Conservation (phyloP, 257 asterid species). For the Paulownia fortunei region DNA sequence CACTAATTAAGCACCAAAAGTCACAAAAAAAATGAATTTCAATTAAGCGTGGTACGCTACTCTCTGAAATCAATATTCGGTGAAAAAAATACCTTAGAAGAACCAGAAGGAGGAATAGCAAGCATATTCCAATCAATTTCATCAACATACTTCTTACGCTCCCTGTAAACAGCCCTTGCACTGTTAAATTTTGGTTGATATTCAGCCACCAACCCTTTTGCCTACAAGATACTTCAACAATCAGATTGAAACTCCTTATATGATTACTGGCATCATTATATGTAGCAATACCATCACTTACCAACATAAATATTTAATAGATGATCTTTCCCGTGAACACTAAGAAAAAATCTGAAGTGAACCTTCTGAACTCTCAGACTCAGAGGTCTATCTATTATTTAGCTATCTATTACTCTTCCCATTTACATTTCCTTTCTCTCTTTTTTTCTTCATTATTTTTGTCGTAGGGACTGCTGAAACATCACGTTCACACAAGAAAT, state of each 20-base stretch:
- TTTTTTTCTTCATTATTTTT: too few species aligned
- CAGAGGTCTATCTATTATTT: not conserved
- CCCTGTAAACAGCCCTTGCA: slow-evolving; percentile 97
- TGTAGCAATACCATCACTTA: slow-evolving; percentile 9
- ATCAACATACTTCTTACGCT: slow-evolving; percentile 87
- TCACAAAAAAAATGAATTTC: not conserved
- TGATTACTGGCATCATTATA: slow-evolving; percentile 25
- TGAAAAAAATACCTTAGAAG: slow-evolving; percentile 65
- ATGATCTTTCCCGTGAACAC: not conserved
- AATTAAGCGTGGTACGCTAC: not conserved
- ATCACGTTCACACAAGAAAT: too few species aligned
- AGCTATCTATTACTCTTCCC: not conserved
- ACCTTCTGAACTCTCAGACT: slow-evolving; percentile 3
- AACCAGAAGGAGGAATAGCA: slow-evolving; percentile 93
- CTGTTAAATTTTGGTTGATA: slow-evolving; percentile 96
- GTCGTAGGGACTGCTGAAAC: too few species aligned
- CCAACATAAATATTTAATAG: not conserved
- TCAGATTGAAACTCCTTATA: slow-evolving; percentile 32
- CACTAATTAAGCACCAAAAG: slow-evolving; percentile 11
- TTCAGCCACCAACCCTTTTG: slow-evolving; percentile 91
- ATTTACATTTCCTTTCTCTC: too few species aligned
- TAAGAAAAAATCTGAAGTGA: not conserved
- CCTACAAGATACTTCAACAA: slow-evolving; percentile 57
- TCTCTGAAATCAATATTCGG: slow-evolving; percentile 4
- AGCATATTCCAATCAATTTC: slow-evolving; percentile 99